Percentiles rank a stretch among this genome's conserved stretches.
Conservation (phyloP, 2,329 filamentous ascomycete genomes). For the Arthroderma sp. region DNA sequence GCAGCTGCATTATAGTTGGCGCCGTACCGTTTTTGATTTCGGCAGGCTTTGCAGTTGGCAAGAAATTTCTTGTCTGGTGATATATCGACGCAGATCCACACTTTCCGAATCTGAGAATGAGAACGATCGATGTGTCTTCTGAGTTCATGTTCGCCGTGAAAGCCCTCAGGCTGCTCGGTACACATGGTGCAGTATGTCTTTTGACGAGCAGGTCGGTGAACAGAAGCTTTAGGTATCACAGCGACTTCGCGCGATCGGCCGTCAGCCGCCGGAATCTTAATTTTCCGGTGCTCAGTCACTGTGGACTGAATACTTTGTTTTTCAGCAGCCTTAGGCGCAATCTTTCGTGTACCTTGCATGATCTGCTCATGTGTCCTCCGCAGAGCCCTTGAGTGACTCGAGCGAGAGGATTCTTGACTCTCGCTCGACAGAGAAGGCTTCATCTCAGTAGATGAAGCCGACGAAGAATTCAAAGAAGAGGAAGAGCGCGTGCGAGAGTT, state of each 20-base stretch:
- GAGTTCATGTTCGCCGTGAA: constrained; percentile 76
- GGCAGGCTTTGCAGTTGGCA: constrained; percentile 72
- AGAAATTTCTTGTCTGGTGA: constrained; percentile 53
- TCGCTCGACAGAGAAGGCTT: constrained; percentile 38
- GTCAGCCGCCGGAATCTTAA: constrained; percentile 41
- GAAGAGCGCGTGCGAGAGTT: constrained; percentile 24
- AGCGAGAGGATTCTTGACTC: constrained; percentile 35
- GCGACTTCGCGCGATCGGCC: constrained; percentile 45
- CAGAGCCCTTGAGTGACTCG: constrained; percentile 33
- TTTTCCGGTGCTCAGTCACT: constrained; percentile 36
- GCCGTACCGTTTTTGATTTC: constrained; percentile 64
- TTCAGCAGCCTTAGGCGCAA: constrained; percentile 38
- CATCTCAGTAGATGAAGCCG: constrained; percentile 38
- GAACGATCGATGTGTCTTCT: constrained; percentile 55
- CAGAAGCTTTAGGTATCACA: constrained; percentile 43
- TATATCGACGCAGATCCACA: constrained; percentile 52
- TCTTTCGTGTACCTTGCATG: constrained; percentile 36
- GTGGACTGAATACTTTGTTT: constrained; percentile 23
- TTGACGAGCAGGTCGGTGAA: constrained; percentile 54
- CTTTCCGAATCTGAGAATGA: constrained; percentile 49
- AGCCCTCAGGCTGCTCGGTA: constrained; percentile 61
- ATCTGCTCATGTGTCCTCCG: constrained; percentile 40
- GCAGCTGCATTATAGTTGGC: constrained; percentile 93
- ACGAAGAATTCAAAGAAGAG: constrained; percentile 20
- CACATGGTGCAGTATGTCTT: constrained; percentile 62